Conservation (phyloP, 2,329 filamentous ascomycete genomes). For the Pestalotiopsis sp. region DNA sequence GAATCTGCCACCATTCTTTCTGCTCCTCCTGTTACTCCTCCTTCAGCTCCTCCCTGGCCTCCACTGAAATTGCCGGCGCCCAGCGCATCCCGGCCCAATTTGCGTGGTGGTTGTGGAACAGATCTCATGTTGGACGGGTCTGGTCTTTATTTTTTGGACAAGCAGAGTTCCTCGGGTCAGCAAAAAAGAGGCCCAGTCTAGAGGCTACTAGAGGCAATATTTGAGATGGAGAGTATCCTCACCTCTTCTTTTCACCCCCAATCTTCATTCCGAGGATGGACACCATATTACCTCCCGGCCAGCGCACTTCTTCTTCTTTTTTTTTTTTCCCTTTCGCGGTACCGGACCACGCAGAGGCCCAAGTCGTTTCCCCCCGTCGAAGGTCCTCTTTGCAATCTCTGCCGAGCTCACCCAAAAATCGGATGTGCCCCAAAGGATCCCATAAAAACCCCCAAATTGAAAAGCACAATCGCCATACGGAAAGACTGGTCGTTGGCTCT, state of each 20-base stretch:
- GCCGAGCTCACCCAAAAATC: background rate
- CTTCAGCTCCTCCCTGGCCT: conserved; percentile 7
- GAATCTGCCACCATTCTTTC: background rate
- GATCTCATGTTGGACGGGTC: conserved; percentile 23
- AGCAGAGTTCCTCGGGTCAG: conserved; percentile 7
- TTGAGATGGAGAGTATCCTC: conserved; percentile 31
- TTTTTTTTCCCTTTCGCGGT: too few relatives aligned
- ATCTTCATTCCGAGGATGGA: conserved; percentile 60
- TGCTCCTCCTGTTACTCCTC: too few relatives aligned
- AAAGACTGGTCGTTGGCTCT: background rate
- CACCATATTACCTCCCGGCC: conserved; percentile 43
- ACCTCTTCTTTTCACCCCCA: conserved; percentile 58
- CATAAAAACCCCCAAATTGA: background rate
- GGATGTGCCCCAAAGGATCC: background rate
- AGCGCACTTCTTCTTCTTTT: too few relatives aligned
- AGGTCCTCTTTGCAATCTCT: background rate
- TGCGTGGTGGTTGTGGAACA: conserved; percentile 17
- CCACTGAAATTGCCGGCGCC: conserved; percentile 13
- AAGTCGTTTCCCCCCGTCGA: background rate
- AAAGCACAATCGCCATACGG: background rate
- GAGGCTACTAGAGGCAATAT: background rate
- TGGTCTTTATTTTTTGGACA: conserved; percentile 8
- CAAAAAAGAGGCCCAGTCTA: background rate
- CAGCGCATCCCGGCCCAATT: conserved; percentile 12
- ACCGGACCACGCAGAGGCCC: background rate